Percentiles rank a stretch among this genome's conserved stretches.
Conservation (phyloP, 805 yeast species). For the Metschnikowia similis region DNA sequence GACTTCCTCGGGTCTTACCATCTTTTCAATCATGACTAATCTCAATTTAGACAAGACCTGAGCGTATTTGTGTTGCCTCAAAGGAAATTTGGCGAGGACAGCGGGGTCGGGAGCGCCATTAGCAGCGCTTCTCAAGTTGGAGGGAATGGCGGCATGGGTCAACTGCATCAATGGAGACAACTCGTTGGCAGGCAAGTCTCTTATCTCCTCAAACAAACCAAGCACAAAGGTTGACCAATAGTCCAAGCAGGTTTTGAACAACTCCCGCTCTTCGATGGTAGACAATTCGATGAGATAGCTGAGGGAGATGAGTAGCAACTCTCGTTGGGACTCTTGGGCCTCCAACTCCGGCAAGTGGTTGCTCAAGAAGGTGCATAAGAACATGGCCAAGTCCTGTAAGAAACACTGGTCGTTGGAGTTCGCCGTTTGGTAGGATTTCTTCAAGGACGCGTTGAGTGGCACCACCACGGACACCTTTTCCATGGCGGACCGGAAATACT, state of each 20-base stretch:
- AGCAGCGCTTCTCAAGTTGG: constrained; percentile 42
- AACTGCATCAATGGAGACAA: constrained; percentile 75
- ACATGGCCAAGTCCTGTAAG: constrained; percentile 92
- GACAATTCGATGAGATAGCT: constrained; percentile 80
- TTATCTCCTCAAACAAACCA: constrained; percentile 80
- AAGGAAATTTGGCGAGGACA: constrained; percentile 67
- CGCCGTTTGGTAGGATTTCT: constrained; percentile 67
- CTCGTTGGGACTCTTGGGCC: constrained; percentile 45
- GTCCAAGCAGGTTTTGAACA: constrained; percentile 92
- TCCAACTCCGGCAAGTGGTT: constrained; percentile 70
- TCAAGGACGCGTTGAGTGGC: constrained; percentile 61
- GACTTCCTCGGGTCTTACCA: constrained; percentile 99
- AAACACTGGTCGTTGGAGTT: constrained; percentile 85
- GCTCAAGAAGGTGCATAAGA: constrained; percentile 75
- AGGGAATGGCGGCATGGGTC: constrained; percentile 26
- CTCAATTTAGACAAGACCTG: constrained; percentile 77
- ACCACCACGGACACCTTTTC: constrained; percentile 64
- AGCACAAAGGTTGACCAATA: constrained; percentile 90
- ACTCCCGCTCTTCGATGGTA: constrained; percentile 89
- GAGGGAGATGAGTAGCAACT: constrained; percentile 66
- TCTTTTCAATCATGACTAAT: constrained; percentile 89
- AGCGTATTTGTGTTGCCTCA: constrained; percentile 83
- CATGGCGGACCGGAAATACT: constrained; percentile 69
- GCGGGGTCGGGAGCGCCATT: constrained; percentile 84
- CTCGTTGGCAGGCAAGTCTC: constrained; percentile 67